Evolutionary conservation across 129 eudicot genomes (phyloP).

Genomic region (Flaveria trinervia): DNA sequence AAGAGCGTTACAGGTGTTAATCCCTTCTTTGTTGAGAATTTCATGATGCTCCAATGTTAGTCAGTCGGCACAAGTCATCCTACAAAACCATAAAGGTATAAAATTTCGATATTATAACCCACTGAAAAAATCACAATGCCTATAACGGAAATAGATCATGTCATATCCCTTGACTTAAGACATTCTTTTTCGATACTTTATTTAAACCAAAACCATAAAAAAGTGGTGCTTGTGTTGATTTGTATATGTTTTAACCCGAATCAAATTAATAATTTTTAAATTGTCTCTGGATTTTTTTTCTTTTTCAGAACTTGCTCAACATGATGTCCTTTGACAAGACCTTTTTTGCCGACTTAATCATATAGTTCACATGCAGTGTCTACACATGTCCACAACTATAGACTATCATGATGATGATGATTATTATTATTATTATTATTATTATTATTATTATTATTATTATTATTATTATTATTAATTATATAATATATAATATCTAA

Average conservation of each 20-base stretch:
- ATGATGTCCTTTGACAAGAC: constrained; percentile 23
- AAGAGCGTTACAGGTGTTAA: constrained; percentile 53
- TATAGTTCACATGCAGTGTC: constrained; percentile 17
- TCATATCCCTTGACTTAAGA: too few species aligned
- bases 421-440: neutral
- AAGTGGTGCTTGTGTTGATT: too few species aligned
- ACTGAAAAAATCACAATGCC: neutral
- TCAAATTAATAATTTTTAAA: neutral
- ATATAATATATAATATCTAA: neutral
- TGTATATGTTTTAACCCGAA: neutral
- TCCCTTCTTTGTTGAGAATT: constrained; percentile 54
- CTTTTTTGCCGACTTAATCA: constrained; percentile 23
- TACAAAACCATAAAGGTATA: constrained; percentile 17
- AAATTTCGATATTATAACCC: neutral
- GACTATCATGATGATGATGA: constrained; percentile 6
- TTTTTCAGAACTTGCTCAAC: too few species aligned
- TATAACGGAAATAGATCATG: constrained; percentile 9
- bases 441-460: neutral
- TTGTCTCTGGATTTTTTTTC: too few species aligned
- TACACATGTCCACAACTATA: constrained; percentile 28
- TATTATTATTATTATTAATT: neutral
- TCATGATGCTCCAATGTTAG: constrained; percentile 44
- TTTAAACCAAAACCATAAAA: too few species aligned
- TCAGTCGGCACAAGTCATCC: constrained; percentile 41
- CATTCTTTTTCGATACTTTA: too few species aligned